Conservation (phyloP, 2,329 filamentous ascomycete genomes). For the Fusarium virguliforme region DNA sequence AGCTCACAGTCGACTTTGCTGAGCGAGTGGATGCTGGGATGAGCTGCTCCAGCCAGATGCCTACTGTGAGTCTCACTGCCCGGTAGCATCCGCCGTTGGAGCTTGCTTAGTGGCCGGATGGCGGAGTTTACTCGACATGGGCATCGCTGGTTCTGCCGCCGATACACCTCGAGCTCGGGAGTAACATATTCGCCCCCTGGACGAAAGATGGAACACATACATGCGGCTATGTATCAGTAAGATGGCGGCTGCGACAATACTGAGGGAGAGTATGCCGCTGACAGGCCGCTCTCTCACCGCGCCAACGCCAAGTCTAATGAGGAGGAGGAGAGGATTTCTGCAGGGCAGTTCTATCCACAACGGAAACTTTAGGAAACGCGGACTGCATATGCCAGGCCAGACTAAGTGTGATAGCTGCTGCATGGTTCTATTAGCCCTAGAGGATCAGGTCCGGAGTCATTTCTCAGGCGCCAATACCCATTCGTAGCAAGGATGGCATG, state of each 20-base stretch:
- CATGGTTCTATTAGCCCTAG: slow-evolving; percentile 30
- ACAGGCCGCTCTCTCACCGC: not conserved
- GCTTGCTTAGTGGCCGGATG: slow-evolving; percentile 1
- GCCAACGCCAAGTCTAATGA: slow-evolving; percentile 3
- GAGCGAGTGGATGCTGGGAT: not conserved
- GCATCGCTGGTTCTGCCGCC: not conserved
- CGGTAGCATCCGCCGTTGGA: not conserved
- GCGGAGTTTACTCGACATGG: not conserved
- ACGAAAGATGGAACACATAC: not conserved
- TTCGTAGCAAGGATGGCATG: slow-evolving; percentile 29
- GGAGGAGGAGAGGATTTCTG: slow-evolving; percentile 3
- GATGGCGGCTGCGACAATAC: not conserved
- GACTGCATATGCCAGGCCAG: slow-evolving; percentile 10
- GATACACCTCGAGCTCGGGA: not conserved
- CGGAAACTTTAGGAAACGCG: slow-evolving; percentile 1
- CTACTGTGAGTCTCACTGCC: not conserved
- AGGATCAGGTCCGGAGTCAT: slow-evolving; percentile 29
- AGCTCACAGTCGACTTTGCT: not conserved
- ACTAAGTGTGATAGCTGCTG: slow-evolving; percentile 29
- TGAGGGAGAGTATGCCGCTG: not conserved
- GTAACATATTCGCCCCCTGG: not conserved
- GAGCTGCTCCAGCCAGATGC: not conserved
- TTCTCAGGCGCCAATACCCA: slow-evolving; percentile 36
- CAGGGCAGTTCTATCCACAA: slow-evolving; percentile 20
- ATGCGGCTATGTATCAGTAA: not conserved